Percentiles rank a stretch among this genome's conserved stretches.
Evolutionary conservation across 257 asterid species (phyloP).

Genomic region (Perilla frutescens): DNA sequence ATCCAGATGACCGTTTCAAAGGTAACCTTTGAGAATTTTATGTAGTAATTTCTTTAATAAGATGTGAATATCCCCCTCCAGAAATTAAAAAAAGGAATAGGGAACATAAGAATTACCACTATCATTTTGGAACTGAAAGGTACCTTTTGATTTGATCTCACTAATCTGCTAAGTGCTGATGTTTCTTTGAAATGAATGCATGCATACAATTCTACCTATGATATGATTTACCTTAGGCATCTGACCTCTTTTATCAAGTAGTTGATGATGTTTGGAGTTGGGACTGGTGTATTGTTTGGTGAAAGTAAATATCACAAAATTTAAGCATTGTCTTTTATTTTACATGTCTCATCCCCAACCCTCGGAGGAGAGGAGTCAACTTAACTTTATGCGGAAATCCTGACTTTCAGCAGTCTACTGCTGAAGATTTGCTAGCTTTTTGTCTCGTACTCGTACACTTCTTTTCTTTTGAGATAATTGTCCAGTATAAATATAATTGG

Average conservation of each 20-base stretch:
- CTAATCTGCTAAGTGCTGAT: slow-evolving; percentile 6
- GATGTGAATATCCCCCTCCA: not conserved
- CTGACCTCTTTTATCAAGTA: slow-evolving; percentile 11
- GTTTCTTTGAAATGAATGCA: slow-evolving; percentile 14
- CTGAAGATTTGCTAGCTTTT: not conserved
- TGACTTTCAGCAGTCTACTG: not conserved
- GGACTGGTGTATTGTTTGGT: slow-evolving; percentile 18
- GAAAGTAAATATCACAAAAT: slow-evolving; percentile 11
- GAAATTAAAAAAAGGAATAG: not conserved
- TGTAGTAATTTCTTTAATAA: not conserved
- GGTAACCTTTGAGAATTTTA: slow-evolving; percentile 51
- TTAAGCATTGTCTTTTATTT: slow-evolving; percentile 22
- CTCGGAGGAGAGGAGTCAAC: not conserved
- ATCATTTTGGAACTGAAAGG: slow-evolving; percentile 14
- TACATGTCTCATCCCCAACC: slow-evolving; percentile 22
- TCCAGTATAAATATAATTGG: not conserved
- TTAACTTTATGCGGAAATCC: slow-evolving; percentile 18
- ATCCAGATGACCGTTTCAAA: slow-evolving; percentile 95
- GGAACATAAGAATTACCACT: slow-evolving; percentile 1
- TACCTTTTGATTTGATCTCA: slow-evolving; percentile 14
- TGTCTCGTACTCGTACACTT: not conserved
- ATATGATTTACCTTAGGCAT: slow-evolving; percentile 23
- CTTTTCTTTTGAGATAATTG: no score
- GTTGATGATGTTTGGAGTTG: slow-evolving; percentile 14
- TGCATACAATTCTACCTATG: slow-evolving; percentile 1